Percentiles rank a stretch among this genome's conserved stretches.
phyloP scores from a whole-genome alignment of 1,284 basidiomycete genomes.

The Ceratobasidium sp. region DNA sequence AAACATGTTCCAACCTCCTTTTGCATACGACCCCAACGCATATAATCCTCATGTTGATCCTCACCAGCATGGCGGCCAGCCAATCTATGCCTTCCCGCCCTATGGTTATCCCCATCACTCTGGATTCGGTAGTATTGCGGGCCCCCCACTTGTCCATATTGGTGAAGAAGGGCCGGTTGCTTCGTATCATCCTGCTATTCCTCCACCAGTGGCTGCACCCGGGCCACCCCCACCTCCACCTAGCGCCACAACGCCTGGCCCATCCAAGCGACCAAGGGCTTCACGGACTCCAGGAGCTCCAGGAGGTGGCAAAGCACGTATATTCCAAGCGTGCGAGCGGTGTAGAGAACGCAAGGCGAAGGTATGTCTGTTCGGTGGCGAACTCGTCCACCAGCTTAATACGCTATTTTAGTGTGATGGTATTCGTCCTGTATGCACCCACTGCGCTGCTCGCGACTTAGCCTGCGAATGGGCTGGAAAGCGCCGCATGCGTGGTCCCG shows the following conservation, averaged over 20 bases:
- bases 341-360: constrained; percentile 35
- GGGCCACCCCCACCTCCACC: constrained; percentile 3
- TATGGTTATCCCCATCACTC: constrained; percentile 20
- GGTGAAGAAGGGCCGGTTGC: constrained; percentile 26
- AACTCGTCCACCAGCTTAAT: background rate
- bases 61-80: constrained; percentile 31
- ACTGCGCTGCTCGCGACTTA: constrained; percentile 28
- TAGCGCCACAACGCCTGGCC: background rate
- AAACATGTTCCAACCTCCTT: constrained; percentile 33
- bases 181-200: constrained; percentile 17
- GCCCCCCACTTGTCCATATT: constrained; percentile 30
- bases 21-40: constrained; percentile 26
- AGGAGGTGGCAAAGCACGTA: constrained; percentile 15
- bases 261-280: constrained; percentile 16
- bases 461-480: constrained; percentile 36
- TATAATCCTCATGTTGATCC: constrained; percentile 34
- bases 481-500: constrained; percentile 33
- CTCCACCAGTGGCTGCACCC: constrained; percentile 4
- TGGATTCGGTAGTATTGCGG: constrained; percentile 31
- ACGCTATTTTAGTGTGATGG: constrained; percentile 17
- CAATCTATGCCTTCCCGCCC: constrained; percentile 31
- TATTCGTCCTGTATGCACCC: constrained; percentile 21
- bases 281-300: constrained; percentile 18
- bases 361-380: background rate
- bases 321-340: constrained; percentile 33